These are phyloP conservation scores for Knoxdaviesia capensis DNA, from an alignment of 2,329 filamentous ascomycete genomes.

Conservation along the genomic window DNA sequence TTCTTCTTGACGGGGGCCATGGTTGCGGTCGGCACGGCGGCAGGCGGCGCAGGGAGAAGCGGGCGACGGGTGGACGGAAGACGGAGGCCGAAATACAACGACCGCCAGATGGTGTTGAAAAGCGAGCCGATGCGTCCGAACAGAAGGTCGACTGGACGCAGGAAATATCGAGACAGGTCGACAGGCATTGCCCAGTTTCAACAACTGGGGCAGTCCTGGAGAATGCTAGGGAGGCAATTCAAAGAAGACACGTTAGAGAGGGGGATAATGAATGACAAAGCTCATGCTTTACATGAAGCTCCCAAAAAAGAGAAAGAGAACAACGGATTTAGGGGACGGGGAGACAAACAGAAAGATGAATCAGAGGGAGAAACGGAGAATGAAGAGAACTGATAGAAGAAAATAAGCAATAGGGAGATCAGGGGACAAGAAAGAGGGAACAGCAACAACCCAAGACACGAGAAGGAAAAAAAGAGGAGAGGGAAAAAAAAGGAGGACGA, in stretches of 20 bases:
- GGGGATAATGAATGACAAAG: background rate
- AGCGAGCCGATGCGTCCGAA: constrained; percentile 10
- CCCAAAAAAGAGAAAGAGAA: background rate
- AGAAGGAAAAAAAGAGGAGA: background rate
- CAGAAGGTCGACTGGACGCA: constrained; percentile 12
- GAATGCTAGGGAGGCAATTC: background rate
- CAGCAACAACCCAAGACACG: background rate
- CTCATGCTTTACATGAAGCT: background rate
- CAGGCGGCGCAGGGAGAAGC: constrained; percentile 3
- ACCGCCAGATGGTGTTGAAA: constrained; percentile 10
- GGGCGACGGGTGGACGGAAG: constrained; percentile 3
- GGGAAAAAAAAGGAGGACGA: background rate
- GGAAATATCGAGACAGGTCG: constrained; percentile 7
- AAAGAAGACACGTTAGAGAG: background rate
- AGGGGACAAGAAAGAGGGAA: background rate
- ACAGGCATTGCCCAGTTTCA: constrained; percentile 4
- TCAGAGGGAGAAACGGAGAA: background rate
- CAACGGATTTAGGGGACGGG: background rate
- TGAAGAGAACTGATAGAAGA: constrained; percentile 1
- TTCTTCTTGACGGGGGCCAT: constrained; percentile 25
- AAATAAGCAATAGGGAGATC: background rate
- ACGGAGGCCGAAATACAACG: constrained; percentile 6
- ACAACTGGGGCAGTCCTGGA: constrained; percentile 1
- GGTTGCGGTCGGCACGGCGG: constrained; percentile 2
- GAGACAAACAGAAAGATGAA: background rate